Percentiles rank a stretch among this genome's conserved stretches.
These are phyloP conservation scores for Flaveria bidentis DNA, from an alignment of 129 eudicot species.

Conservation along the genomic window DNA sequence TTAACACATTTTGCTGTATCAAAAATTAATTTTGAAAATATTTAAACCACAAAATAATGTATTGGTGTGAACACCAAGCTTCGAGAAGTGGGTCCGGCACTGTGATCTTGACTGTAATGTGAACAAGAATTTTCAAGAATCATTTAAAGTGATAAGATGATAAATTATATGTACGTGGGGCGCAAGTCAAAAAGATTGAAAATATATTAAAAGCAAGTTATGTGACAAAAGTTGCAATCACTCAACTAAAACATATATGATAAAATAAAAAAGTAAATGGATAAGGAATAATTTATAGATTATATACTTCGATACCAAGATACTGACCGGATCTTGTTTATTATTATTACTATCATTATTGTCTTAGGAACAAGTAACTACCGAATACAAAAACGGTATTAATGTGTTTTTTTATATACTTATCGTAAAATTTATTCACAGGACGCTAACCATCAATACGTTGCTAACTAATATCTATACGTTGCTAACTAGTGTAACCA, in stretches of 20 bases:
- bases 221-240: slow-evolving; percentile 27
- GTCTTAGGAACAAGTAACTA: not conserved
- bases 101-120: slow-evolving; percentile 24
- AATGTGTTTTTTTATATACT: not conserved
- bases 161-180: slow-evolving; percentile 35
- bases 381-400: not conserved
- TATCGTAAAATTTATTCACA: too few relatives aligned
- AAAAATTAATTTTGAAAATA: too few relatives aligned
- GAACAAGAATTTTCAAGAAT: slow-evolving; percentile 32
- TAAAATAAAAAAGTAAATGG: slow-evolving; percentile 20
- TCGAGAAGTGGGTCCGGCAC: not conserved
- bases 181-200: slow-evolving; percentile 29
- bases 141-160: not conserved
- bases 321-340: not conserved
- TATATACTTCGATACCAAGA: not conserved
- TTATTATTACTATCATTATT: not conserved
- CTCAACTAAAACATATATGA: slow-evolving; percentile 12
- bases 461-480: too few relatives aligned
- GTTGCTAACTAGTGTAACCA: too few relatives aligned
- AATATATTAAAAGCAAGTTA: slow-evolving; percentile 4
- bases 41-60: not conserved
- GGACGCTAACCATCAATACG: too few relatives aligned
- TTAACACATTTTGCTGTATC: too few relatives aligned
- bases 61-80: slow-evolving; percentile 17
- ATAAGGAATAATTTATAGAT: slow-evolving; percentile 8